These are phyloP conservation scores for Schizophyllum commune DNA, from an alignment of 1,284 basidiomycete species.

Conservation along the genomic window DNA sequence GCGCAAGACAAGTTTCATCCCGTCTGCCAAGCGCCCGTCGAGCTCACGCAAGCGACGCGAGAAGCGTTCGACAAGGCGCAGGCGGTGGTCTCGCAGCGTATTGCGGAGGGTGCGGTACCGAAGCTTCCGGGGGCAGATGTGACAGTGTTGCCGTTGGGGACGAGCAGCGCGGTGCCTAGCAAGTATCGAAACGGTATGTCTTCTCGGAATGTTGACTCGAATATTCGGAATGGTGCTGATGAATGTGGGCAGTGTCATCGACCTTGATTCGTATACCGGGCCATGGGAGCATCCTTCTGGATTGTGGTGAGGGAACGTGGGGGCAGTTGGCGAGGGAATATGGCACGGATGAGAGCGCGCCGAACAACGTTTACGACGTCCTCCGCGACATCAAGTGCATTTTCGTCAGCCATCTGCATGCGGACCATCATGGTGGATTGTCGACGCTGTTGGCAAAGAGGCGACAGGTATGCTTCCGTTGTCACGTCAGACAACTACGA, in stretches of 20 bases:
- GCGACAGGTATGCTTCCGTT: constrained; percentile 43
- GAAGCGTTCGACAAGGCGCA: constrained; percentile 29
- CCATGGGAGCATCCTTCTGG: constrained; percentile 73
- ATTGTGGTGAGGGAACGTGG: constrained; percentile 88
- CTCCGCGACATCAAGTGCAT: constrained; percentile 73
- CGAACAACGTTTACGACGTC: constrained; percentile 44
- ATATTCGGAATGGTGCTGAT: neutral
- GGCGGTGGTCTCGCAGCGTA: constrained; percentile 17
- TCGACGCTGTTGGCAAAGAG: constrained; percentile 70
- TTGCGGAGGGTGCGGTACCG: constrained; percentile 10
- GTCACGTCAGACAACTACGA: neutral
- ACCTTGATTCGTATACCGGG: constrained; percentile 68
- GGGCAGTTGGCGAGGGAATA: constrained; percentile 82
- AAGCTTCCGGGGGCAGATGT: constrained; percentile 54
- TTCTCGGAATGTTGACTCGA: too few relatives aligned
- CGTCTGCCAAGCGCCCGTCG: constrained; percentile 13
- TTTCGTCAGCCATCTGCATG: constrained; percentile 89
- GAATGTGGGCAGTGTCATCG: constrained; percentile 50
- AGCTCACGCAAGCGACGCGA: constrained; percentile 28
- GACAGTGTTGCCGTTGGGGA: constrained; percentile 75
- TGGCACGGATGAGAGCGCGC: constrained; percentile 43
- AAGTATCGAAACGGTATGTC: constrained; percentile 78
- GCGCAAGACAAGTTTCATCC: constrained; percentile 45
- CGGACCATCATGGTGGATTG: constrained; percentile 88
- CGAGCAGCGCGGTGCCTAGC: constrained; percentile 80